These are phyloP conservation scores for Venturiaceae sp. DNA, from an alignment of 2,329 filamentous ascomycete genomes.

Conservation along the genomic window DNA sequence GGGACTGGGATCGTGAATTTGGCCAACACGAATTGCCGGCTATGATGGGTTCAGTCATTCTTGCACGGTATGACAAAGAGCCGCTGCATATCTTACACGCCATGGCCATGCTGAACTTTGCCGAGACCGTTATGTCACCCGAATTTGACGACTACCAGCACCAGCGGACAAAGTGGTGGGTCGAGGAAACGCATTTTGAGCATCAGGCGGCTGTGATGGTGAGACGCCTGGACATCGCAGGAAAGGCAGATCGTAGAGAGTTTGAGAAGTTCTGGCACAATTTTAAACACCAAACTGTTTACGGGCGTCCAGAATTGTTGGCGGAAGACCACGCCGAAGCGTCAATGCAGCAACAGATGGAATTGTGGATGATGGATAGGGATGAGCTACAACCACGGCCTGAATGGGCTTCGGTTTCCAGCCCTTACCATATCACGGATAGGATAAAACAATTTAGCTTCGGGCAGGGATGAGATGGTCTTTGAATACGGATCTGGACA, in stretches of 20 bases:
- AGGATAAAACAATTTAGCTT: not conserved
- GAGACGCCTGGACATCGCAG: not conserved
- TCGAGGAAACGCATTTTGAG: constrained; percentile 1
- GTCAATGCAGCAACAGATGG: not conserved
- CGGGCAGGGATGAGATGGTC: too few species aligned
- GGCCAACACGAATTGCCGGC: not conserved
- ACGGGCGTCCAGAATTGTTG: constrained; percentile 2
- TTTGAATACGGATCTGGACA: not conserved
- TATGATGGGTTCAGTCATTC: not conserved
- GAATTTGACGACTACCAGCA: not conserved
- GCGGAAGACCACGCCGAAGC: not conserved
- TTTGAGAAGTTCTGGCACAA: not conserved
- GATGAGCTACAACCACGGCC: constrained; percentile 1
- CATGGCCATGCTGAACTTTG: not conserved
- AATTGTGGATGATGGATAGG: not conserved
- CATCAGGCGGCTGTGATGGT: not conserved
- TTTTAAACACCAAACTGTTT: not conserved
- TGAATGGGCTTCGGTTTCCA: constrained; percentile 2
- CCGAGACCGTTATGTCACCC: not conserved
- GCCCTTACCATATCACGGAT: not conserved
- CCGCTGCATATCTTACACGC: constrained; percentile 3
- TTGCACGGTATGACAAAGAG: constrained; percentile 2
- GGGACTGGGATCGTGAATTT: constrained; percentile 3
- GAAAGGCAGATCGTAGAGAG: not conserved
- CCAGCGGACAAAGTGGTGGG: not conserved